Base-by-base conservation (phyloP, 192 early-diverging fungal species). In the Rhizophagus sp. region DNA sequence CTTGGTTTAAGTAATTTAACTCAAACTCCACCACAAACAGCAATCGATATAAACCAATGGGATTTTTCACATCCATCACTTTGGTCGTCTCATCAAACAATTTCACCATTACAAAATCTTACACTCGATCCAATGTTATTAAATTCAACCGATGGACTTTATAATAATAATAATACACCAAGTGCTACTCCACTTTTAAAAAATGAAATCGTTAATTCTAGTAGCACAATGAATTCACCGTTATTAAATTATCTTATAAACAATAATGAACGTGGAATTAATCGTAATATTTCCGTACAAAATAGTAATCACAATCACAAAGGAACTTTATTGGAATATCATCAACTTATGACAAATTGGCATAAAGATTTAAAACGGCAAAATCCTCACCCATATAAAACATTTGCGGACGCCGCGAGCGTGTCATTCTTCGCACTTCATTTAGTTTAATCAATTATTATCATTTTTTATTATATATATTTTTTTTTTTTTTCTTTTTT, bases 321-420 rank as follows among this genome's bases (percentile, higher is more conserved):
- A 24, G n/a, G 9, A 47, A 4, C 44, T 6, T 49, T 72, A 47
- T 11, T 25, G 41, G 70, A 11, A 47, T 73, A 73, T 30, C 71
- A 73, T 73, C 44, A 49, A 12, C 24, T 50, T 6, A 73, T 73
- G 71, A 27, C 25, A 25, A 50, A 47, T 27, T 73, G 71, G 71
- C 71, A 73, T 73, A 49, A 50, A 73, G 44, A 49, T 9, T 30
- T 73, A 12, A n/a, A 15, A 27, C 44, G 71, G 13, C 71, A 73
- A 12, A 10, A 70, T 2, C 19, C 33, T 17, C 30, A 70, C 6
- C 71, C 71, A 15, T 73, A 27, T 30, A 41, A 30, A 17, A 49
- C 71, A 39, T 50, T 73, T 50, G 4, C 30, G 11, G 71, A 49
- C 1, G 71, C 71, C 0, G 41, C 9, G 24, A 73, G 15, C 7